Conservation (phyloP, 352 stramenopile species). For the Lagenidium sp. region DNA sequence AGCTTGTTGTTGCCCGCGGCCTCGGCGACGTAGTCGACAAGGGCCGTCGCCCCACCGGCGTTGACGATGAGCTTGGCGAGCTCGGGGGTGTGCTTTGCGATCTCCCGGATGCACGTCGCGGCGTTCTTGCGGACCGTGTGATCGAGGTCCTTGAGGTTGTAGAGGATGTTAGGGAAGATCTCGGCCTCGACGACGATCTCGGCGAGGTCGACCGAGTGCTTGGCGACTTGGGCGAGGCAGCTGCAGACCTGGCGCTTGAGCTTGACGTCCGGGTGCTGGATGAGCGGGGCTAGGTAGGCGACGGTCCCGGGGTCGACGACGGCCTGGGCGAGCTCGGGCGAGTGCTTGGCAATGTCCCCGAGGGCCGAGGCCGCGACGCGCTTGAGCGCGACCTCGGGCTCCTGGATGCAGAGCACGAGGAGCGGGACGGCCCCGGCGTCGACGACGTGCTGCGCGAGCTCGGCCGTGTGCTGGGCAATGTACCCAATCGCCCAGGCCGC, state of each 20-base stretch:
- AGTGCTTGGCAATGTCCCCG: constrained; percentile 94
- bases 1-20: constrained; percentile 90
- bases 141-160: constrained; percentile 93
- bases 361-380: constrained; percentile 90
- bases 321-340: constrained; percentile 89
- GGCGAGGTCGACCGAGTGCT: constrained; percentile 93
- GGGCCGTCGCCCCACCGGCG: constrained; percentile 87
- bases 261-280: constrained; percentile 92
- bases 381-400: constrained; percentile 94
- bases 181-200: constrained; percentile 95
- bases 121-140: constrained; percentile 94
- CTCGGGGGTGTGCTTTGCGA: constrained; percentile 94
- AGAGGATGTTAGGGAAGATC: constrained; percentile 94
- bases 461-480: constrained; percentile 91
- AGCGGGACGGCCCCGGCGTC: constrained; percentile 90
- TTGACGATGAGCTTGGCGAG: constrained; percentile 95
- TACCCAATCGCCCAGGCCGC: constrained; percentile 94
- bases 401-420: constrained; percentile 93
- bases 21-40: constrained; percentile 92
- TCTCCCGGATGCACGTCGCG: constrained; percentile 91
- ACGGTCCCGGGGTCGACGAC: constrained; percentile 91
- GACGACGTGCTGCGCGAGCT: constrained; percentile 91
- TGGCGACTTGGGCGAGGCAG: constrained; percentile 92
- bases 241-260: constrained; percentile 89
- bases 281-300: constrained; percentile 89